Evolutionary conservation across 2,329 filamentous ascomycete species (phyloP).

Genomic region (Talaromyces islandicus): DNA sequence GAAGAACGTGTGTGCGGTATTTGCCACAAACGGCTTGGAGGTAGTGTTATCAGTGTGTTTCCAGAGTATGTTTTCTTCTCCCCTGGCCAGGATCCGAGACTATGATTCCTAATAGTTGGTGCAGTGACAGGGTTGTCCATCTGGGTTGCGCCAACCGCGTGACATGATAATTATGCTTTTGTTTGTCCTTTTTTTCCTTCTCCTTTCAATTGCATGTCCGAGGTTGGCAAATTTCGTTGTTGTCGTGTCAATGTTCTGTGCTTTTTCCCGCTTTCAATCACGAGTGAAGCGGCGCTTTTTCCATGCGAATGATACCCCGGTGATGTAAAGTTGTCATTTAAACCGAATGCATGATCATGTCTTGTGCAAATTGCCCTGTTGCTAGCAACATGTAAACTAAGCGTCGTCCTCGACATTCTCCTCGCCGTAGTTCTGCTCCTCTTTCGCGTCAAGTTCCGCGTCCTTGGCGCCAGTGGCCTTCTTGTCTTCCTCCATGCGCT

Average conservation of each 20-base stretch:
- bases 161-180: conserved; percentile 12
- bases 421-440: conserved; percentile 70
- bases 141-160: conserved; percentile 64
- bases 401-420: conserved; percentile 63
- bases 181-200: conserved; percentile 16
- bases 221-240: neutral
- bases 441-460: conserved; percentile 35
- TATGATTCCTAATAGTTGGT: conserved; percentile 9
- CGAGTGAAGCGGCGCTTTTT: neutral
- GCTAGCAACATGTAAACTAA: neutral
- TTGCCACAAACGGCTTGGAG: conserved; percentile 87
- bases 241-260: conserved; percentile 6
- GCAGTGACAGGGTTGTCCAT: conserved; percentile 61
- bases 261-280: neutral
- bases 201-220: conserved; percentile 5
- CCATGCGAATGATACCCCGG: conserved; percentile 10
- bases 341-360: neutral
- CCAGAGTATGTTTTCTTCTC: conserved; percentile 60
- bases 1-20: conserved; percentile 88
- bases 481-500: conserved; percentile 59
- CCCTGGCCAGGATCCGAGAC: neutral
- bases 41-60: conserved; percentile 83
- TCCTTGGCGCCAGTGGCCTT: conserved; percentile 24
- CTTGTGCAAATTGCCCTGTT: neutral
- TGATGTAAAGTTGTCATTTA: conserved; percentile 4